Conservation (phyloP, 805 yeast species). For the Wickerhamiella qilinensis region DNA sequence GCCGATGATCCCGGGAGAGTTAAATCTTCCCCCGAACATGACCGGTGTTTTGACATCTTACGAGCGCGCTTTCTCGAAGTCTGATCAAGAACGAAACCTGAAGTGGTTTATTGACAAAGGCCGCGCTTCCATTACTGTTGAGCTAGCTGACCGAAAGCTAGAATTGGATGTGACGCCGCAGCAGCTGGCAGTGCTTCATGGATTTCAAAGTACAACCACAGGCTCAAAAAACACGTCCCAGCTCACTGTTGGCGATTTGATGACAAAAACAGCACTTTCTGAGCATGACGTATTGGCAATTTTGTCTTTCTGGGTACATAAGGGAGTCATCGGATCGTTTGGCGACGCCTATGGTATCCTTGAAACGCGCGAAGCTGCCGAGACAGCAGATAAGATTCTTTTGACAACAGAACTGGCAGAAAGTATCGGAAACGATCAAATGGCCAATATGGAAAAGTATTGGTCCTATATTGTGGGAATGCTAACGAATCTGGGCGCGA, state of each 20-base stretch:
- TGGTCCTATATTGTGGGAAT: constrained; percentile 40
- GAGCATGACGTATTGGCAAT: constrained; percentile 25
- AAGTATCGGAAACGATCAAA: background rate
- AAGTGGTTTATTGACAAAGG: constrained; percentile 46
- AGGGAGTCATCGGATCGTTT: constrained; percentile 34
- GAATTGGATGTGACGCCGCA: constrained; percentile 45
- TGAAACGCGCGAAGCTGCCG: constrained; percentile 22
- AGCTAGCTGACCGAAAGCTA: constrained; percentile 30
- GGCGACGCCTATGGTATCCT: constrained; percentile 27
- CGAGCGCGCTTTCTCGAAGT: constrained; percentile 28
- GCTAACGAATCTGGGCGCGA: constrained; percentile 38
- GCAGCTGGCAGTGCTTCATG: constrained; percentile 45
- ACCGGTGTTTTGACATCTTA: background rate
- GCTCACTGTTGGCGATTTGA: constrained; percentile 23
- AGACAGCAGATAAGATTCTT: constrained; percentile 7
- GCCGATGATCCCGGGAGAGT: too few species aligned
- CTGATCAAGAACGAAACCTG: constrained; percentile 43
- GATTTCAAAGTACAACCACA: constrained; percentile 29
- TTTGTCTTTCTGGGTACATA: constrained; percentile 46
- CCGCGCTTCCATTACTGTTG: constrained; percentile 41
- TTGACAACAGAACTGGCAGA: constrained; percentile 17
- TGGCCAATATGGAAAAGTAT: constrained; percentile 22
- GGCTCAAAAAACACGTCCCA: constrained; percentile 3
- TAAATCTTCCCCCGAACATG: too few species aligned
- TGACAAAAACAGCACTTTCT: constrained; percentile 27